Base-by-base conservation (phyloP, 2,329 filamentous ascomycete species). In the Calonectria henricotiae region DNA sequence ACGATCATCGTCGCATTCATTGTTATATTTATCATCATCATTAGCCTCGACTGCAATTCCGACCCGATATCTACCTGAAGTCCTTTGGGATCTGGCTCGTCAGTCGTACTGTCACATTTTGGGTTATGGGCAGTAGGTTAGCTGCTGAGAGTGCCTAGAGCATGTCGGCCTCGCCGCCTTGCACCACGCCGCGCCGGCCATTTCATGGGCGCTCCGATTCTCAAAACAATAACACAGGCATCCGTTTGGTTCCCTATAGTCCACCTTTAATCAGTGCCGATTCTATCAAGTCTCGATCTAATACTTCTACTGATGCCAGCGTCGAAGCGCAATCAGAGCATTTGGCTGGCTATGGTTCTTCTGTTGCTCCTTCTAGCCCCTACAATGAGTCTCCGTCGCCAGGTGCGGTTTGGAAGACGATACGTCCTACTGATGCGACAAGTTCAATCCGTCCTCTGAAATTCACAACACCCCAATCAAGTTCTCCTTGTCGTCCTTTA, bases 211-310 rank as follows among this genome's bases (percentile, higher is more conserved):
- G 76, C 61, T 77, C 74, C 68, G 74, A 63, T 62, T 78, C 77
- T 27, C 74, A 80, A 51, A 78, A 74, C 65, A 78, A 78, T 63
- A 77, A 76, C 65, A 76, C 80, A 5, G 78, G 80, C 67, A 83
- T 84, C 49, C 80, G 82, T n/a, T 66, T 83, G 17, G 82, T 84
- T 37, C 81, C 82, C 13, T 83, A 84, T 68, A 83, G 78, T 62
- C 82, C 82, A 32, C 80, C 82, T 58, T 79, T 81, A 44, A 71
- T 83, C 60, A 80, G 77, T 65, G 51, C 35, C 35, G 78, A 79
- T 25, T 79, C 80, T 6, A 35, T 72, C 32, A 70, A 72, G 27
- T 77, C 78, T 23, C 74, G 75, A n/a, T 72, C 76, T 9, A 69
- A 72, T 46, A 78, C 79, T 11, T 75, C 74, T 46, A 73, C 74